Evolutionary conservation across 129 eudicot species (phyloP), one percentile per base, ranked within the genome.

Genomic region (Ambrosia artemisiifolia): DNA sequence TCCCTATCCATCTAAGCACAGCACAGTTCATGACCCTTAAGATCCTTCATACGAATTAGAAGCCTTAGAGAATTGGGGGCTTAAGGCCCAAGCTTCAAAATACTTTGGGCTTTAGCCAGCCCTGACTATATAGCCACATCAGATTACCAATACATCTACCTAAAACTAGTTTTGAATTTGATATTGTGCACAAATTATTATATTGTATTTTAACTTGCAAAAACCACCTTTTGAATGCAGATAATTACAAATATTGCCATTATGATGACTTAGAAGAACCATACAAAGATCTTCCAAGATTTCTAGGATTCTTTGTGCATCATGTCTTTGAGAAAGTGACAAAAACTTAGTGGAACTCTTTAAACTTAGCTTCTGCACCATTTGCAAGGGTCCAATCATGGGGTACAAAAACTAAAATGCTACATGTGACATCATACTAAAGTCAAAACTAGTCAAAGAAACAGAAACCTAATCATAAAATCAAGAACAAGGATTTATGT

Each of bases 401-500:
- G 70, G n/a, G 38, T 32, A 62, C 70, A 63, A 63, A 72, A 42
- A 38, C 1, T 30, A 32, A 61, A 46, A 17, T 48, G 46, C 36
- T 35, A 48, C 9, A 48, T 50, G 72, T 40, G 10, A 66, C n/a
- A 42, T 65, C 73, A 70, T 3, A 70, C 12, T 3, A 69, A 54
- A 63, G 67, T 71, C 72, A 63, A 53, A 61, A 40, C 20, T 32
- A 38, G 73, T 66, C 46, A 66, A 38, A 65, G 24, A 54, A 63
- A 51, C 71, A 78, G 67, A 70, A 28, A 28, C 49, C 47, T 70
- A 28, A 35, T 20, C n/a, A 48, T 55, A 1, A 71, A 71, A 50
- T 78, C 78, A 71, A 78, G 19, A 78, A 78, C 77, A 78, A 53
- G 77, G 73, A 53, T 74, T 74, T 51, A 73, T n/a, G n/a, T n/a